Evolutionary conservation across 805 yeast species (phyloP).

Genomic region (Metschnikowia corniflorae): DNA sequence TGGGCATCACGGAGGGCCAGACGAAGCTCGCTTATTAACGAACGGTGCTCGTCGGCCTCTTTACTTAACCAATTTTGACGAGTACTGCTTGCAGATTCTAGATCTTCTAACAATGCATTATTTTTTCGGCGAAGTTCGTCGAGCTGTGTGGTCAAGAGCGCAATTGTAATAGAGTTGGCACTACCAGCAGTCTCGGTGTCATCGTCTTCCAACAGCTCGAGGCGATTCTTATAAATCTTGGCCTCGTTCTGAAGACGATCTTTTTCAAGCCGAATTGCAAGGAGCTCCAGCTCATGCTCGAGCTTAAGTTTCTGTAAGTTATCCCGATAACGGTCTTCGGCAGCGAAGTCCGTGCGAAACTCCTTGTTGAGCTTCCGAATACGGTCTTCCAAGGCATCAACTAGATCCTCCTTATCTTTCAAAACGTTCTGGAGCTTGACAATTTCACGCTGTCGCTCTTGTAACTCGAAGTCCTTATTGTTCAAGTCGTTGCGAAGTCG

Average conservation of each 20-base stretch:
- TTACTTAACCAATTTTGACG: slow-evolving; percentile 2
- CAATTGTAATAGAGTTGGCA: slow-evolving; percentile 14
- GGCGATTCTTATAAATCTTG: slow-evolving; percentile 28
- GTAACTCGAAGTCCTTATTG: slow-evolving; percentile 17
- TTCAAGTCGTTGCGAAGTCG: slow-evolving; percentile 19
- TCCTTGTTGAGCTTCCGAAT: slow-evolving; percentile 29
- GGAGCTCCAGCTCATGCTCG: slow-evolving; percentile 37
- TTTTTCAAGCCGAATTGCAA: slow-evolving; percentile 35
- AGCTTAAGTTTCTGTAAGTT: slow-evolving; percentile 25
- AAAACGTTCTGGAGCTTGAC: slow-evolving; percentile 18
- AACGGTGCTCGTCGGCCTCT: slow-evolving; percentile 8
- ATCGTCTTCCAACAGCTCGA: slow-evolving; percentile 21
- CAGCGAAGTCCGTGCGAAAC: slow-evolving; percentile 3
- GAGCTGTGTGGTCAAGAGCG: slow-evolving; percentile 32
- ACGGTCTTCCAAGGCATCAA: slow-evolving; percentile 30
- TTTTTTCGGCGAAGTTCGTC: slow-evolving; percentile 28
- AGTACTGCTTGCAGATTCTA: slow-evolving; percentile 9
- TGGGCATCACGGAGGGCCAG: slow-evolving; percentile 7
- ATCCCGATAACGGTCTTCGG: slow-evolving; percentile 16
- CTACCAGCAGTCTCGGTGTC: slow-evolving; percentile 5
- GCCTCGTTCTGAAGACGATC: slow-evolving; percentile 34
- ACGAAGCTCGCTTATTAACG: slow-evolving; percentile 11
- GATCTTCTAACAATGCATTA: slow-evolving; percentile 23
- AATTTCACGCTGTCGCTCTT: slow-evolving; percentile 20
- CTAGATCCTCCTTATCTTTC: slow-evolving; percentile 34